phyloP scores from a whole-genome alignment of 2,329 filamentous ascomycete species.

The Pestalotiopsis sp. region DNA sequence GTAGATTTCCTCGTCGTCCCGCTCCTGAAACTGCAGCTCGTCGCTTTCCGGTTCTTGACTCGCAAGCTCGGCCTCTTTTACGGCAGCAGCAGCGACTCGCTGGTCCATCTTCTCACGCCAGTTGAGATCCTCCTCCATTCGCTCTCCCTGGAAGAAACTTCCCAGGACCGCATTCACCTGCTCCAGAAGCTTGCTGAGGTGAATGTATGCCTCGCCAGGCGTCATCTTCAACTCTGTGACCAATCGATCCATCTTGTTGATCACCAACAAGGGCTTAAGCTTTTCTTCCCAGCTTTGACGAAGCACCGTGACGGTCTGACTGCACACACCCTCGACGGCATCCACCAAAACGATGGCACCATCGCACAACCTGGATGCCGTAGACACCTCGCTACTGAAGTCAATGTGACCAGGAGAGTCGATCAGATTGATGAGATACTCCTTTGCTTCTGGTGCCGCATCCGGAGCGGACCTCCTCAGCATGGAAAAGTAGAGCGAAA shows the following conservation, averaged over 20 bases:
- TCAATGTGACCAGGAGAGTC: slow-evolving; percentile 98
- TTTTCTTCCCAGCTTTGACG: slow-evolving; percentile 96
- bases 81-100: slow-evolving; percentile 71
- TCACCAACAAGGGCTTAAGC: slow-evolving; percentile 88
- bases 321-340: slow-evolving; percentile 96
- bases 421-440: slow-evolving; percentile 96
- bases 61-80: slow-evolving; percentile 54
- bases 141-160: slow-evolving; percentile 95
- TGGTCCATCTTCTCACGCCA: slow-evolving; percentile 95
- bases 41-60: slow-evolving; percentile 57
- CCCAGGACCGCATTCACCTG: slow-evolving; percentile 97
- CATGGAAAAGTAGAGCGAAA: slow-evolving; percentile 95
- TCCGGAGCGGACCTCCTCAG: slow-evolving; percentile 73
- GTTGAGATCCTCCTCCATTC: slow-evolving; percentile 97
- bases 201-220: slow-evolving; percentile 83
- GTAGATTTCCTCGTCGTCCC: slow-evolving; percentile 95
- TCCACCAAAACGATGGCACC: slow-evolving; percentile 94
- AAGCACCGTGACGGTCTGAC: slow-evolving; percentile 95
- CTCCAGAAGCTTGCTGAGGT: slow-evolving; percentile 86
- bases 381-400: slow-evolving; percentile 97
- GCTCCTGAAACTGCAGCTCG: slow-evolving; percentile 78
- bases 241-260: slow-evolving; percentile 97
- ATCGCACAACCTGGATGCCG: slow-evolving; percentile 90
- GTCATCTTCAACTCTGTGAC: slow-evolving; percentile 95
- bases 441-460: slow-evolving; percentile 71